A percentile compares a stretch with the other conserved stretches of the same genome.
Evolutionary conservation across 192 early-diverging fungal species (phyloP).

Genomic region (Entomortierella beljakovae): DNA sequence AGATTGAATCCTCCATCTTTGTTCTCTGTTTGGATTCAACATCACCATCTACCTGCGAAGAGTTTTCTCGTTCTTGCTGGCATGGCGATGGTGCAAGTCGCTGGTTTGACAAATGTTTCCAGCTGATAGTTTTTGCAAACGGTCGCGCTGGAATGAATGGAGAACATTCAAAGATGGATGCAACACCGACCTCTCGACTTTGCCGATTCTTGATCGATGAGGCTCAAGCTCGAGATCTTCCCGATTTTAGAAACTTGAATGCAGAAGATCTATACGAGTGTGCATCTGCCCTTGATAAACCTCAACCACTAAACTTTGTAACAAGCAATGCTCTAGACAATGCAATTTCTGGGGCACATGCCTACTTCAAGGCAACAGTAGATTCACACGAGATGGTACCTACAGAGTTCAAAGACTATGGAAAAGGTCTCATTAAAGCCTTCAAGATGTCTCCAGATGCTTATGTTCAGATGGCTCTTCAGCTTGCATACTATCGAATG

Average conservation of each 20-base stretch:
- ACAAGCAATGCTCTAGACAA: conserved; percentile 54
- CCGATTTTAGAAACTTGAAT: conserved; percentile 46
- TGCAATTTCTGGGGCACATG: conserved; percentile 69
- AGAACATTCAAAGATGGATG: conserved; percentile 78
- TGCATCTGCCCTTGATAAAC: conserved; percentile 47
- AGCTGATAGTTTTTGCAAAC: conserved; percentile 77
- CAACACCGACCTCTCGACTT: conserved; percentile 80
- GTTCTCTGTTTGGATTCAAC: conserved; percentile 82
- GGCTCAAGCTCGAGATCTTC: conserved; percentile 34
- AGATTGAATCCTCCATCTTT: conserved; percentile 81
- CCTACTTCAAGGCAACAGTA: conserved; percentile 74
- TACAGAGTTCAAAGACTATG: conserved; percentile 79
- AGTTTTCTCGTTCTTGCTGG: conserved; percentile 82
- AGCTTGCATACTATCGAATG: conserved; percentile 84
- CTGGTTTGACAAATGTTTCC: conserved; percentile 90
- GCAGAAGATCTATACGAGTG: conserved; percentile 45
- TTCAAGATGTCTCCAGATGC: conserved; percentile 80
- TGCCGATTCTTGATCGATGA: conserved; percentile 76
- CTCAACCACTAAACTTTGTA: conserved; percentile 70
- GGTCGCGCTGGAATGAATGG: conserved; percentile 74
- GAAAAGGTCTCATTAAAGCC: conserved; percentile 59
- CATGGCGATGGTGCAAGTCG: conserved; percentile 86
- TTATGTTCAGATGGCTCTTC: conserved; percentile 89
- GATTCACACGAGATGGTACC: conserved; percentile 71
- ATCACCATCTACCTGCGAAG: conserved; percentile 74